Evolutionary conservation across 129 eudicot species (phyloP), one percentile per base, ranked within the genome.

Genomic region (Solidago caesia): DNA sequence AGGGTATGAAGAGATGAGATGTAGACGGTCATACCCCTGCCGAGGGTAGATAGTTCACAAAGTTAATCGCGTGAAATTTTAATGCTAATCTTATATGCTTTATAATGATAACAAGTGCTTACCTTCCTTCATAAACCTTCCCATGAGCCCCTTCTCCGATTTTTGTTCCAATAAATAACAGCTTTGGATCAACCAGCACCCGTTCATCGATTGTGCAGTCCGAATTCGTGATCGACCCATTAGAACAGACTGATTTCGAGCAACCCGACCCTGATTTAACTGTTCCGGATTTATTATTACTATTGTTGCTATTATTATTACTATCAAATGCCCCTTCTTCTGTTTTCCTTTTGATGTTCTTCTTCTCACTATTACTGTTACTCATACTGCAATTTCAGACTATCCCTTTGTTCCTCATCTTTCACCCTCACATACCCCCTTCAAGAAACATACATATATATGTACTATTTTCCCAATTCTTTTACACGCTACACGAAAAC

Each of bases 121-220:
- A 92, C 98, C 95, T 92, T 83, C 98, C 98, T 88, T 89, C 86
- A 78, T 89, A 92, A 72, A 92, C 96, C 83, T 83, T 92, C 27
- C 95, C 96, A 80, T 92, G 96, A 79, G 98, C 96, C 49, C 98
- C 98, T 78, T 92, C 96, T 13, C 96, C 96, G 52, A 92, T 87
- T 75, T 92, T 89, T 0, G 89, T 45, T 55, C 96, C 98, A 33
- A 92, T 89, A 83, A 85, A 92, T 62, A 92, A 82, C 84, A 82
- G 56, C 55, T 86, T 92, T 0, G 98, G 98, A 75, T 92, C 96
- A 82, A 92, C 87, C 48, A 94, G 84, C 45, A 90, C 89, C 65
- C 86, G 82, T 56, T 90, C 87, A 82, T 94, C 98, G 67, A 94
- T 82, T 6, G 84, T 74, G 71, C 87, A 83, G 49, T 79, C 81